Evolutionary conservation across 345 rosid species (phyloP).

Genomic region (Boechera stricta): DNA sequence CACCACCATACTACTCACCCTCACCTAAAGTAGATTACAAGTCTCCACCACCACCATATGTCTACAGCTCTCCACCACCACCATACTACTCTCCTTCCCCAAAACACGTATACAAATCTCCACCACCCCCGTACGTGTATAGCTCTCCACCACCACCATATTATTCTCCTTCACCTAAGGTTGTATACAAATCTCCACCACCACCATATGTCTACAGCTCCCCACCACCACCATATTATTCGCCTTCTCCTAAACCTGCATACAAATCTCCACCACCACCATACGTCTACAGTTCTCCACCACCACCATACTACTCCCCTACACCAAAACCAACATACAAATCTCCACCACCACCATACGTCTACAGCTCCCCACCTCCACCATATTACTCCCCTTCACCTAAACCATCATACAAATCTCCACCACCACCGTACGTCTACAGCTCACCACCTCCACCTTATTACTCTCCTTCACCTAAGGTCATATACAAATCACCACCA

Average conservation of each 20-base stretch:
- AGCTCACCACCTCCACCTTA: not conserved
- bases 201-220: not conserved
- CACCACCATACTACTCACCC: no score
- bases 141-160: no score
- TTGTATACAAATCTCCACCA: no score
- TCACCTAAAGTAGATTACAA: not conserved
- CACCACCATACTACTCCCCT: not conserved
- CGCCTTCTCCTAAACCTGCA: not conserved
- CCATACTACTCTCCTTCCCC: not conserved
- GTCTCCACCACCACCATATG: not conserved
- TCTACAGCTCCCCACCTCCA: not conserved
- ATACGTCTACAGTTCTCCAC: not conserved
- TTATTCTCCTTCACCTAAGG: not conserved
- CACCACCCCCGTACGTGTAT: not conserved
- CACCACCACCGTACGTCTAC: not conserved
- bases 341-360: constrained; percentile 5
- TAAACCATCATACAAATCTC: not conserved
- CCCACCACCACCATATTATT: not conserved
- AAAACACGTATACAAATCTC: not conserved
- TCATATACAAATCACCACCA: constrained; percentile 6
- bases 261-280: constrained; percentile 7
- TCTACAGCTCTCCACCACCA: not conserved
- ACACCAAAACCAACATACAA: not conserved
- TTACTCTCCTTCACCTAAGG: not conserved
- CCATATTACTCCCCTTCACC: no score